Percentiles rank a stretch among this genome's conserved stretches.
Conservation (phyloP, 768 basidiomycete genomes). For the Lentinus tigrinus region DNA sequence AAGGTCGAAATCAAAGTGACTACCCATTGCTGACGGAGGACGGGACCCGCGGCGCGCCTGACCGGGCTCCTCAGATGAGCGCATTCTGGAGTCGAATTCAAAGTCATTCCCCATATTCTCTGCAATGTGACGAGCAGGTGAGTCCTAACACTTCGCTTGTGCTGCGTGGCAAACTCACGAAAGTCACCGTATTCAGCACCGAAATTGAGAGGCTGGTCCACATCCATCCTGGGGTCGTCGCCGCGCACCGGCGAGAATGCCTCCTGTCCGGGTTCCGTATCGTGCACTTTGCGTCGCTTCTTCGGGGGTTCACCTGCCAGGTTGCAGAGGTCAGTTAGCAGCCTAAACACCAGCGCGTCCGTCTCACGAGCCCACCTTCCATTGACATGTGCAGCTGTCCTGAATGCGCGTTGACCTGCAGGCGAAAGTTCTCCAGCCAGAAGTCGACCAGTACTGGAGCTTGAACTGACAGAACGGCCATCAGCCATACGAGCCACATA, state of each 20-base stretch:
- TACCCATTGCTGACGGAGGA: constrained; percentile 49
- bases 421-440: constrained; percentile 71
- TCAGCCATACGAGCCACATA: neutral
- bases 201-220: constrained; percentile 27
- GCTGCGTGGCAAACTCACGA: neutral
- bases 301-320: constrained; percentile 39
- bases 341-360: neutral
- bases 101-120: constrained; percentile 5
- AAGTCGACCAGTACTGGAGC: constrained; percentile 68
- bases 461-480: constrained; percentile 44
- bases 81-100: constrained; percentile 30
- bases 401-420: constrained; percentile 65
- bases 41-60: constrained; percentile 76
- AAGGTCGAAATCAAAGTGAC: constrained; percentile 46
- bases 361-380: constrained; percentile 27
- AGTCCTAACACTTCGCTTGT: neutral
- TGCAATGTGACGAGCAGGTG: neutral
- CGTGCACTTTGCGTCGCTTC: constrained; percentile 48
- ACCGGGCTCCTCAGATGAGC: constrained; percentile 82
- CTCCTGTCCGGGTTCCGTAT: neutral
- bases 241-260: neutral
- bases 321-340: neutral
- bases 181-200: constrained; percentile 15
- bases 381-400: constrained; percentile 41
- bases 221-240: constrained; percentile 7